A percentile compares a stretch with the other conserved stretches of the same genome.
Evolutionary conservation across 352 stramenopile genomes (phyloP).

Genomic region (Phytophthora foliorum): DNA sequence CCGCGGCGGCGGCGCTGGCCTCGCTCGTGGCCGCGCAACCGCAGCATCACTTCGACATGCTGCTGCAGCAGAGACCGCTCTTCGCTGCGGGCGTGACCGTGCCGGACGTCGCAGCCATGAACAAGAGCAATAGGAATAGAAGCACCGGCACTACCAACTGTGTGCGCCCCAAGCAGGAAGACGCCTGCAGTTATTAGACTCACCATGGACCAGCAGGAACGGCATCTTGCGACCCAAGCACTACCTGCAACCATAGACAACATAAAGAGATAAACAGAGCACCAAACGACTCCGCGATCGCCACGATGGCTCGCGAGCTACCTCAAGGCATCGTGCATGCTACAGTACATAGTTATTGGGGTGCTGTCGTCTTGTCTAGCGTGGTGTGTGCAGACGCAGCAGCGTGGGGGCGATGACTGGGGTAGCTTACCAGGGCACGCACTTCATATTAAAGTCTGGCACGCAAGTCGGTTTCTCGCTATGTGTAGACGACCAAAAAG

Average conservation of each 20-base stretch:
- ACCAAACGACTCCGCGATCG: constrained; percentile 26
- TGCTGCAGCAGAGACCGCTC: constrained; percentile 34
- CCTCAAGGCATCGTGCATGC: constrained; percentile 6
- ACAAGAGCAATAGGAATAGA: constrained; percentile 44
- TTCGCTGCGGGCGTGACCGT: constrained; percentile 31
- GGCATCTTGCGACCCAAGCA: constrained; percentile 5
- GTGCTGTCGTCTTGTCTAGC: constrained; percentile 28
- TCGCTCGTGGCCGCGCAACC: constrained; percentile 48
- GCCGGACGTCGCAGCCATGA: constrained; percentile 21
- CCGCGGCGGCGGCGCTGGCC: constrained; percentile 51
- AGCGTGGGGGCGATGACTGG: background rate
- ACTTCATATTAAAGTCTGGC: constrained; percentile 15
- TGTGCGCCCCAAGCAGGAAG: constrained; percentile 47
- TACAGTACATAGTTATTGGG: constrained; percentile 40
- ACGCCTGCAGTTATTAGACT: constrained; percentile 55
- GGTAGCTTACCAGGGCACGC: background rate
- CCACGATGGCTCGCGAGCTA: constrained; percentile 19
- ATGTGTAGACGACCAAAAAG: constrained; percentile 90
- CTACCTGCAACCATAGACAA: constrained; percentile 26
- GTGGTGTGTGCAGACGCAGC: background rate
- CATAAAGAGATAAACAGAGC: constrained; percentile 35
- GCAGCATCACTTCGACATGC: constrained; percentile 44
- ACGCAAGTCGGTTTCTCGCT: constrained; percentile 19
- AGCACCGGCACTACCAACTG: constrained; percentile 32
- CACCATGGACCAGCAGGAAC: constrained; percentile 4